Evolutionary conservation across 495 filamentous ascomycete genomes (phyloP).

Genomic region (Haplographium delicatum): DNA sequence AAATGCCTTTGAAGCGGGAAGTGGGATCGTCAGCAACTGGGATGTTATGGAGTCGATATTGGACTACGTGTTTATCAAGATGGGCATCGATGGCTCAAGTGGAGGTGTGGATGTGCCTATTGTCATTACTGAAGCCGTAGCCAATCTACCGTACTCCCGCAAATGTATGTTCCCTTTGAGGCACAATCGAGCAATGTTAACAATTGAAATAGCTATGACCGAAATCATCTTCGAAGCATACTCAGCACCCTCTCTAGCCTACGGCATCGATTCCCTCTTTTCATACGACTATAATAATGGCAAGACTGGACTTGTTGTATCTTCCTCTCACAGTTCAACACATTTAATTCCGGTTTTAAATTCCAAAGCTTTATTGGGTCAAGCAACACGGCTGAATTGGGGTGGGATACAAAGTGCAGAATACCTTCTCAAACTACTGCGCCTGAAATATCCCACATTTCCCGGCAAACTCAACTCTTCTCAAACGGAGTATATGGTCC

Average conservation of each 20-base stretch:
- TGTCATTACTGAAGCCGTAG: conserved; percentile 94
- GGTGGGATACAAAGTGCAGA: conserved; percentile 84
- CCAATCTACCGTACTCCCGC: conserved; percentile 78
- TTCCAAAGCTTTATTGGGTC: conserved; percentile 72
- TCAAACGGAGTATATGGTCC: conserved; percentile 81
- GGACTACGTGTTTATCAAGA: conserved; percentile 87
- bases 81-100: conserved; percentile 72
- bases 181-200: background rate
- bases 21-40: conserved; percentile 91
- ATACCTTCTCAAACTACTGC: conserved; percentile 82
- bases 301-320: conserved; percentile 81
- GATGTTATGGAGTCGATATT: conserved; percentile 91
- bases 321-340: conserved; percentile 86
- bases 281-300: conserved; percentile 90
- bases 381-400: conserved; percentile 89
- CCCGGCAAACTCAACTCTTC: conserved; percentile 75
- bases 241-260: conserved; percentile 77
- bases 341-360: conserved; percentile 94
- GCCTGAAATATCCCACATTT: conserved; percentile 89
- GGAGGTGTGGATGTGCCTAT: conserved; percentile 78
- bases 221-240: conserved; percentile 97
- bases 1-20: conserved; percentile 85
- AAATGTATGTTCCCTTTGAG: conserved; percentile 55
- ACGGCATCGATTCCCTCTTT: conserved; percentile 93
- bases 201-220: conserved; percentile 66